Base-by-base conservation (phyloP, 495 filamentous ascomycete species). In the Talaromyces proteolyticus region DNA sequence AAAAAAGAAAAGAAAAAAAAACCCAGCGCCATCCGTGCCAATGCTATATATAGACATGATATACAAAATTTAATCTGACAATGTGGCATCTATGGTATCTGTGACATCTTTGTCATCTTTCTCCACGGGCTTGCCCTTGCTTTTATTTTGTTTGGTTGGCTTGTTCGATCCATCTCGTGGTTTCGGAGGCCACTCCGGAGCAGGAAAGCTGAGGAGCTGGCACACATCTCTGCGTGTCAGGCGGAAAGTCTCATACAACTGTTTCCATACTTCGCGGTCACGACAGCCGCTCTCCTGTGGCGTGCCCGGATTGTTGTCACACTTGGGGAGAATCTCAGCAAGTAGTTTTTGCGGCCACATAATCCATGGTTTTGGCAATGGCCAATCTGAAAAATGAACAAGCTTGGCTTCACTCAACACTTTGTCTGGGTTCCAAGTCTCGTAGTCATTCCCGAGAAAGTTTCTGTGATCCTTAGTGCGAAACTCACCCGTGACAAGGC, bases 371-470 rank as follows among this genome's bases (percentile, higher is more conserved):
- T 92, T 92, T 3, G 87, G 86, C 38, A 89, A 54, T 3, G 88
- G 88, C 81, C 82, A 87, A 57, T 93, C 89, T 3, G 78, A 84
- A 57, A 95, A 92, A 65, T 91, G 89, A 0, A 93, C 75, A 12
- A 89, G 76, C 56, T 85, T 91, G 8, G 85, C 86, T 59, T 91
- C 82, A 18, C 73, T 67, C 25, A 82, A 65, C 23, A 78, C 76
- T 39, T 63, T 72, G 11, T 82, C 73, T 0, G 88, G 76, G 62
- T 91, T 80, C 87, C 89, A 95, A 17, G 57, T 63, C 53, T 85
- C 80, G 3, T 69, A 59, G n/a, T 74, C 69, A 36, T 72, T 79
- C 4, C 87, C 87, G 4, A 91, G 57, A 55, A 84, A 91, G 0
- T 67, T 66, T 5, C 59, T 55, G 55, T 90, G 86, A 19, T 84